phyloP scores from a whole-genome alignment of 2,329 filamentous ascomycete species.

The Beauveria scarabaeidicola region DNA sequence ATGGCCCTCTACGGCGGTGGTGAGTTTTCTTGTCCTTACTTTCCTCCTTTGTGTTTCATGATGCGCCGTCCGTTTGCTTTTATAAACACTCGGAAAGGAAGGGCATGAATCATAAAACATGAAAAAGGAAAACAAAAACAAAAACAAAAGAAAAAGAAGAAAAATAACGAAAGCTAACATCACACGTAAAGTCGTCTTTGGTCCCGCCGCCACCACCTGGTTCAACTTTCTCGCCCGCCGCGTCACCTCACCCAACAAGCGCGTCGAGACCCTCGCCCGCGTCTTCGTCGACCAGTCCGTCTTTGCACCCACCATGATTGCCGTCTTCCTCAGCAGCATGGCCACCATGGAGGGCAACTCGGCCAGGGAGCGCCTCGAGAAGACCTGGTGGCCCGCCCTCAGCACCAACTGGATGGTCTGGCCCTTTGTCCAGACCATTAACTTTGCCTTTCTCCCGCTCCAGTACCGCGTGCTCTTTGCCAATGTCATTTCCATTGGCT shows the following conservation, averaged over 20 bases:
- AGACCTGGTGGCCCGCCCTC: slow-evolving; percentile 63
- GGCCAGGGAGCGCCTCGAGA: slow-evolving; percentile 57
- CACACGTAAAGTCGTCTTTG: slow-evolving; percentile 60
- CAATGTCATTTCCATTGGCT: slow-evolving; percentile 65
- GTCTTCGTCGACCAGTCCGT: slow-evolving; percentile 73
- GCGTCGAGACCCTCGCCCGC: slow-evolving; percentile 64
- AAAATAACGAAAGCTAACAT: not conserved
- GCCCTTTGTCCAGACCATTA: slow-evolving; percentile 76
- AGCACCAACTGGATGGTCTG: slow-evolving; percentile 81
- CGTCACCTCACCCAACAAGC: slow-evolving; percentile 55
- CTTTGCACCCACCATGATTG: slow-evolving; percentile 79
- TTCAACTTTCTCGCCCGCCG: slow-evolving; percentile 68
- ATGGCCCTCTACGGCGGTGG: slow-evolving; percentile 76
- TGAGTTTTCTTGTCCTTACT: slow-evolving; percentile 31
- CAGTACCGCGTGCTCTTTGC: slow-evolving; percentile 79
- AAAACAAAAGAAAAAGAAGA: not conserved
- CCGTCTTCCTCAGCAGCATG: slow-evolving; percentile 76
- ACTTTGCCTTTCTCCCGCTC: slow-evolving; percentile 81
- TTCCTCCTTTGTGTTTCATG: not conserved
- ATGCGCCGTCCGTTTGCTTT: too few species aligned
- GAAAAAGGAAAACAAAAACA: too few species aligned
- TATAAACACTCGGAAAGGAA: not conserved
- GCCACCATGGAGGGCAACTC: slow-evolving; percentile 64
- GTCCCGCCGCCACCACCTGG: slow-evolving; percentile 81
- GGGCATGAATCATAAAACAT: not conserved